Evolutionary conservation across 208 protist species (phyloP).

Genomic region (Leishmania aethiopica): DNA sequence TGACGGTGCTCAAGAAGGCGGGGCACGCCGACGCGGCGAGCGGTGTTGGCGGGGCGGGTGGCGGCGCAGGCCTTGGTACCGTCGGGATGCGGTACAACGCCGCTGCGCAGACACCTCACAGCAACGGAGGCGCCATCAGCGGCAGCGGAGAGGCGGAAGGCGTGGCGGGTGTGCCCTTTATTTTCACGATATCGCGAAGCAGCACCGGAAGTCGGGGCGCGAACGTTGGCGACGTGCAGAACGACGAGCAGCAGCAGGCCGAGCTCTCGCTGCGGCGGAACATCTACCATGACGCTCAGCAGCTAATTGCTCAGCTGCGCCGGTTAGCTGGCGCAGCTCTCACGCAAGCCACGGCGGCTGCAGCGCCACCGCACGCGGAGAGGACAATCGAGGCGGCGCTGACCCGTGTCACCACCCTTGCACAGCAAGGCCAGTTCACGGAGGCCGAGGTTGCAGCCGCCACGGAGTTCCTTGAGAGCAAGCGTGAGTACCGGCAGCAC

Average conservation of each 20-base stretch:
- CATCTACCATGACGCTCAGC: constrained; percentile 19
- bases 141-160: not conserved
- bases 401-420: constrained; percentile 31
- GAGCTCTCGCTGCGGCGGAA: constrained; percentile 13
- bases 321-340: not conserved
- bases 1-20: constrained; percentile 82
- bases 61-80: constrained; percentile 50
- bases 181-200: not conserved
- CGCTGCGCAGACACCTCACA: constrained; percentile 13
- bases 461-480: constrained; percentile 52
- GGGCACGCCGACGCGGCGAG: constrained; percentile 17
- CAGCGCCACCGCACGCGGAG: not conserved
- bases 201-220: not conserved
- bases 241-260: not conserved
- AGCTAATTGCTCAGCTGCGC: constrained; percentile 17
- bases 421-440: constrained; percentile 36
- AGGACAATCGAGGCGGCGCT: constrained; percentile 15
- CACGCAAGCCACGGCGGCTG: not conserved
- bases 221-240: not conserved
- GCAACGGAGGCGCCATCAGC: not conserved
- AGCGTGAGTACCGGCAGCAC: constrained; percentile 50
- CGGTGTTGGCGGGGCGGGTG: constrained; percentile 58
- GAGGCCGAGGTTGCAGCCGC: constrained; percentile 50
- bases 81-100: constrained; percentile 26
- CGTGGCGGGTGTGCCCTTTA: not conserved